Conservation (phyloP, 2,329 filamentous ascomycete genomes). For the Cadophora malorum region DNA sequence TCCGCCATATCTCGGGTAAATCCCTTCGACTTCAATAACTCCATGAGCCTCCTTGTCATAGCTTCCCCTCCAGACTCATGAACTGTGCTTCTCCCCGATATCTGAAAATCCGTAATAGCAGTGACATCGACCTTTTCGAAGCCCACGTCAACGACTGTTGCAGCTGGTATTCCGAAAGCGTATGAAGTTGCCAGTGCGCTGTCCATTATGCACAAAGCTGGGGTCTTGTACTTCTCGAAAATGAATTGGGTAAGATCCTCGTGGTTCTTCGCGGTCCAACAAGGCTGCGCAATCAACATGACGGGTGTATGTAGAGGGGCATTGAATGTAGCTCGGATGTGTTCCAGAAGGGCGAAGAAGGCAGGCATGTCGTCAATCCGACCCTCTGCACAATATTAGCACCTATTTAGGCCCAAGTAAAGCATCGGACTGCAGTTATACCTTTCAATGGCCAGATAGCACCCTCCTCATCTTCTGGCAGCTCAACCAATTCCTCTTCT, state of each 20-base stretch:
- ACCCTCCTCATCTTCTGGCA: constrained; percentile 84
- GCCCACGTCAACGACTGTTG: constrained; percentile 90
- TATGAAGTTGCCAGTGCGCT: constrained; percentile 88
- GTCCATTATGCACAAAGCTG: constrained; percentile 89
- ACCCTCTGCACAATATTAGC: constrained; percentile 60
- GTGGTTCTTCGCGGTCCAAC: constrained; percentile 87
- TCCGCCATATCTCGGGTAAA: constrained; percentile 73
- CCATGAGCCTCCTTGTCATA: constrained; percentile 76
- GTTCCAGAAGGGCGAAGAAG: constrained; percentile 90
- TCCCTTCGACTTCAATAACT: constrained; percentile 66
- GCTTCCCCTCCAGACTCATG: constrained; percentile 80
- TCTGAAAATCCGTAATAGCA: constrained; percentile 83
- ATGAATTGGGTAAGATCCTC: constrained; percentile 92
- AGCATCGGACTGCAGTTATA: constrained; percentile 37
- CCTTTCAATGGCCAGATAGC: constrained; percentile 85
- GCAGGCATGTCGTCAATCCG: constrained; percentile 89
- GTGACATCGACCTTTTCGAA: constrained; percentile 92
- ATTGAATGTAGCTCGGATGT: constrained; percentile 88
- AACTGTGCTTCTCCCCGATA: constrained; percentile 67
- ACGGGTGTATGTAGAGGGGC: constrained; percentile 95
- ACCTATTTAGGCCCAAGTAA: constrained; percentile 2
- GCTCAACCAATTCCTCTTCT: constrained; percentile 83
- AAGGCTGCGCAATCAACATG: constrained; percentile 85
- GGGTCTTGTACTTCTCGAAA: constrained; percentile 96
- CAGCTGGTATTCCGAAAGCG: constrained; percentile 74